Evolutionary conservation across 2,329 filamentous ascomycete genomes (phyloP).

Genomic region (Phyllosticta citrichinensis): DNA sequence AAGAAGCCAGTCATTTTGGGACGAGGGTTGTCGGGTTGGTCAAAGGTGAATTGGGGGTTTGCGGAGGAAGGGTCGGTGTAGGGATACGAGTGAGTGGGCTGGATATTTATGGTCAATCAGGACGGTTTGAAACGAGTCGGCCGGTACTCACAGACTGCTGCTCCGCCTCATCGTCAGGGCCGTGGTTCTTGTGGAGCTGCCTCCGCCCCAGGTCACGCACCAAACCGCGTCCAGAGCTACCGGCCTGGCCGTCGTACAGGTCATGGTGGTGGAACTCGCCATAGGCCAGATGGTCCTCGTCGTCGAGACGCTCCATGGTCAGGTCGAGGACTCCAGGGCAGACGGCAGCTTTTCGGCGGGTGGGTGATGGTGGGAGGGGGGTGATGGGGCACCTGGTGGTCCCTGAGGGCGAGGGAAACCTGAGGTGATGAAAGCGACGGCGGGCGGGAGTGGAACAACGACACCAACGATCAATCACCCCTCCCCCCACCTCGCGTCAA

Average conservation of each 20-base stretch:
- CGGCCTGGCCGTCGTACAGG: conserved; percentile 23
- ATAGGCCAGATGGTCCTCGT: conserved; percentile 46
- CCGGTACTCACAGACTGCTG: conserved; percentile 5
- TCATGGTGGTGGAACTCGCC: conserved; percentile 38
- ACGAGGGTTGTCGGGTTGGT: not conserved
- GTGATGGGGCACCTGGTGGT: not conserved
- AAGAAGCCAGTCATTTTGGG: conserved; percentile 37
- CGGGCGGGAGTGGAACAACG: not conserved
- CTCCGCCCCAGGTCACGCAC: conserved; percentile 43
- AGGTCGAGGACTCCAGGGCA: not conserved
- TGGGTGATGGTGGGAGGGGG: not conserved
- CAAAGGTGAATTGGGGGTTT: conserved; percentile 1
- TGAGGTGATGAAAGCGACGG: not conserved
- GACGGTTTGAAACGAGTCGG: conserved; percentile 1
- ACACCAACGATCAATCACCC: too few relatives aligned
- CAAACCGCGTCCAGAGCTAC: conserved; percentile 39
- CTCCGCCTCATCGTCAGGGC: conserved; percentile 4
- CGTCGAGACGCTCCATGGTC: conserved; percentile 1
- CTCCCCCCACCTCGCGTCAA: not conserved
- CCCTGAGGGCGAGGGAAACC: not conserved
- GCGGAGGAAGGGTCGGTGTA: conserved; percentile 19
- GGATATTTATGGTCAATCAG: not conserved
- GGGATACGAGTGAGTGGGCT: conserved; percentile 10
- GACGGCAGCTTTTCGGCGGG: conserved; percentile 6
- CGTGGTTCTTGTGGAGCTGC: conserved; percentile 22